Evolutionary conservation across 2,329 filamentous ascomycete genomes (phyloP).

Genomic region (Aspergillus sp.): DNA sequence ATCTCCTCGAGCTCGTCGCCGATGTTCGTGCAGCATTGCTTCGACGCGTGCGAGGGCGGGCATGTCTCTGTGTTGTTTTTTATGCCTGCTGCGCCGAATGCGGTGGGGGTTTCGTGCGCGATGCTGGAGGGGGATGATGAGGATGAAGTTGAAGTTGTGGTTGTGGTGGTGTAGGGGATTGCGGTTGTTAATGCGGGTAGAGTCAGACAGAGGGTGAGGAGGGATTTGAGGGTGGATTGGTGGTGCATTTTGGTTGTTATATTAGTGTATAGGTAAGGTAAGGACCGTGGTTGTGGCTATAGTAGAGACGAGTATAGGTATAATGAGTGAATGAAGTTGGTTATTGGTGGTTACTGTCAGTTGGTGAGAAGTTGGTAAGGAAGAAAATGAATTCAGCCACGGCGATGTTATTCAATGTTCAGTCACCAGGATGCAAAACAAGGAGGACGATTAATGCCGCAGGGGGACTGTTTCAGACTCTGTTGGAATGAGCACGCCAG

Average conservation of each 20-base stretch:
- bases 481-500: no score
- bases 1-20: conserved; percentile 16
- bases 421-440: no score
- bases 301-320: no score
- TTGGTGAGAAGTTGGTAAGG: background rate
- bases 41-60: conserved; percentile 19
- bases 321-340: no score
- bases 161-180: background rate
- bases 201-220: background rate
- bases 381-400: background rate
- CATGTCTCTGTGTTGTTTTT: conserved; percentile 21
- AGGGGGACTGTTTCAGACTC: no score
- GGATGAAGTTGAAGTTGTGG: background rate
- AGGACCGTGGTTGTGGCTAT: no score
- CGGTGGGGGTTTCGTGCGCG: conserved; percentile 2
- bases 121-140: background rate
- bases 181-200: conserved; percentile 7
- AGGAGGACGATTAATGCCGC: no score
- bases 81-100: conserved; percentile 6
- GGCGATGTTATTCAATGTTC: no score
- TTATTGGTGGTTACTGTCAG: no score
- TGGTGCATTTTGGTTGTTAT: background rate
- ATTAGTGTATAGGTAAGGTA: background rate
- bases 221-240: background rate
- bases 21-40: conserved; percentile 29